Percentiles rank a stretch among this genome's conserved stretches.
Conservation (phyloP, 139 green algal genomes). For the Coelastrella sp. region DNA sequence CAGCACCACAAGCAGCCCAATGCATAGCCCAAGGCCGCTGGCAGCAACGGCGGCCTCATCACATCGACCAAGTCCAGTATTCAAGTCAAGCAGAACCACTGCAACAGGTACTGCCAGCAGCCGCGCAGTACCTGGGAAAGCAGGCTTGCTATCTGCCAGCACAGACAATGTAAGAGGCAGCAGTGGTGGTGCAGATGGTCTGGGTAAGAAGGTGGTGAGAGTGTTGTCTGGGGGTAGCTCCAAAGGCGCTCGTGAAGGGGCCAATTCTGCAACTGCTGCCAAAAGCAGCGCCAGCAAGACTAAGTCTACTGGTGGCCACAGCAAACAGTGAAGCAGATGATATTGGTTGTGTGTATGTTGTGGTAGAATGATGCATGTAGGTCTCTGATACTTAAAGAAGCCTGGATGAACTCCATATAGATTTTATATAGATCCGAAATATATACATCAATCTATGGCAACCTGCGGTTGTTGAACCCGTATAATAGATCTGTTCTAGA, state of each 20-base stretch:
- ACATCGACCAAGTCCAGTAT: background rate
- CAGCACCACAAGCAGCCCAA: slow-evolving; percentile 13
- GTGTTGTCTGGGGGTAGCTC: slow-evolving; percentile 23
- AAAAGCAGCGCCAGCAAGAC: background rate
- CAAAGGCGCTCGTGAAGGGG: background rate
- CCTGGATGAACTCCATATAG: too few species aligned
- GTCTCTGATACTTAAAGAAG: too few species aligned
- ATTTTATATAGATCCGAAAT: too few species aligned
- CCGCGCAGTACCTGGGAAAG: background rate
- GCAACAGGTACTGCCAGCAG: background rate
- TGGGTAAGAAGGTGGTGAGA: background rate
- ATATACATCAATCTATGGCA: too few species aligned
- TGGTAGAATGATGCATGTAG: too few species aligned
- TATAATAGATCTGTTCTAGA: too few species aligned
- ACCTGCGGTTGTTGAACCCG: too few species aligned
- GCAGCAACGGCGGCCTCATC: background rate
- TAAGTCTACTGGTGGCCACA: too few species aligned
- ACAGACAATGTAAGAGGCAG: background rate
- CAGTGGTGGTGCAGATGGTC: background rate
- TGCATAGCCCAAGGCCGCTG: background rate
- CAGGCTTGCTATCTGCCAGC: slow-evolving; percentile 4
- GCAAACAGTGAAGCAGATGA: too few species aligned
- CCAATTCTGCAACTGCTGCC: background rate
- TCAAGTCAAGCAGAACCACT: background rate
- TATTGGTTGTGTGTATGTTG: too few species aligned